phyloP scores from a whole-genome alignment of 345 rosid genomes.

The Rhodamnia argentea region DNA sequence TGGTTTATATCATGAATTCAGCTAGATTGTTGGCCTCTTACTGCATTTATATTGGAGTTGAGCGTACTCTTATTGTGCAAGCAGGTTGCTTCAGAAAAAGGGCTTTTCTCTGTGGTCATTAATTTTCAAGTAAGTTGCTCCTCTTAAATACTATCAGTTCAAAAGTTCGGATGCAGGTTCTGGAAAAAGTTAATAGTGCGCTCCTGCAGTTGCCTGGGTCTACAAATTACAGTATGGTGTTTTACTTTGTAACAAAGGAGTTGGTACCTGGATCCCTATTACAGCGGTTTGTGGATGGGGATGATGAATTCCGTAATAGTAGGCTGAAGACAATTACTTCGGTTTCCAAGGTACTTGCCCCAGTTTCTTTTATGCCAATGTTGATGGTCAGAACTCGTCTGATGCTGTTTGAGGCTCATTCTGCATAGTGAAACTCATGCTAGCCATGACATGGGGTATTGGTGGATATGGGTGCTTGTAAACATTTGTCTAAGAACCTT shows the following conservation, averaged over 20 bases:
- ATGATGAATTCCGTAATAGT: constrained; percentile 97
- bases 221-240: constrained; percentile 98
- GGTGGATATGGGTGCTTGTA: neutral
- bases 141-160: neutral
- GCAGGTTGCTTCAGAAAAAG: constrained; percentile 68
- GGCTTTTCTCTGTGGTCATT: constrained; percentile 60
- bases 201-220: constrained; percentile 78
- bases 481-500: neutral
- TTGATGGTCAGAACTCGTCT: neutral
- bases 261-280: constrained; percentile 74
- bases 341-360: constrained; percentile 71
- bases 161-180: neutral
- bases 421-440: neutral
- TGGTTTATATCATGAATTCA: neutral
- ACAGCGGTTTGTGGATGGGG: constrained; percentile 95
- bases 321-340: constrained; percentile 92
- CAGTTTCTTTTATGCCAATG: neutral
- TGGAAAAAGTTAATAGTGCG: neutral
- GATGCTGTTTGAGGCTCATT: neutral
- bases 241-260: constrained; percentile 75
- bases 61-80: neutral
- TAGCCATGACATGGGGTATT: neutral
- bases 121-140: constrained; percentile 65
- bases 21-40: neutral
- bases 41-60: neutral